Evolutionary conservation across 345 rosid species (phyloP).

Genomic region (Mangifera indica): DNA sequence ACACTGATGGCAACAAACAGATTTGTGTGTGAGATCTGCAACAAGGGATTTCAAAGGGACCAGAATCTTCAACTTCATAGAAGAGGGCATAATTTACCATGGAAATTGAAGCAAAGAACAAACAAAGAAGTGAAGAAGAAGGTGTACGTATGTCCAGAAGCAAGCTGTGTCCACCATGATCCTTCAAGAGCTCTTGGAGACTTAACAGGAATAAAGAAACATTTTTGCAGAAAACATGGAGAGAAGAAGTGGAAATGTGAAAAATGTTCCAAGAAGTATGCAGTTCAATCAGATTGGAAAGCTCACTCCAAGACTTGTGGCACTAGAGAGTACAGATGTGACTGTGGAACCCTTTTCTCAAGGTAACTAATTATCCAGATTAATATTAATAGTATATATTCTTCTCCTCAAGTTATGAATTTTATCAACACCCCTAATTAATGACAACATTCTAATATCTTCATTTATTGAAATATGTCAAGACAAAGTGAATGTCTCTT

Average conservation of each 20-base stretch:
- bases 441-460: neutral
- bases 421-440: neutral
- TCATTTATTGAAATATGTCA: slow-evolving; percentile 8
- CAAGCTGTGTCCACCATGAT: slow-evolving; percentile 70
- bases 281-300: slow-evolving; percentile 92
- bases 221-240: slow-evolving; percentile 73
- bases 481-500: slow-evolving; percentile 11
- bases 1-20: slow-evolving; percentile 73
- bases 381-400: neutral
- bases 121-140: slow-evolving; percentile 47
- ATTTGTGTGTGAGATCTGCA: slow-evolving; percentile 76
- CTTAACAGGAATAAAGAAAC: slow-evolving; percentile 78
- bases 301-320: slow-evolving; percentile 92
- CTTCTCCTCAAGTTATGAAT: neutral
- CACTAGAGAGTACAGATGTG: slow-evolving; percentile 81
- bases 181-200: slow-evolving; percentile 73
- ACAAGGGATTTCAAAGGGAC: slow-evolving; percentile 78
- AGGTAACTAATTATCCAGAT: slow-evolving; percentile 39
- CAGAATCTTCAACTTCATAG: slow-evolving; percentile 77
- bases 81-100: slow-evolving; percentile 82
- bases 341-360: slow-evolving; percentile 88
- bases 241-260: slow-evolving; percentile 96
- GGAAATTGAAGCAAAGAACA: slow-evolving; percentile 69
- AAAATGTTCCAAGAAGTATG: slow-evolving; percentile 80
- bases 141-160: slow-evolving; percentile 72